Evolutionary conservation across 306 rosid species (phyloP).

Genomic region (Carpinus viminea): DNA sequence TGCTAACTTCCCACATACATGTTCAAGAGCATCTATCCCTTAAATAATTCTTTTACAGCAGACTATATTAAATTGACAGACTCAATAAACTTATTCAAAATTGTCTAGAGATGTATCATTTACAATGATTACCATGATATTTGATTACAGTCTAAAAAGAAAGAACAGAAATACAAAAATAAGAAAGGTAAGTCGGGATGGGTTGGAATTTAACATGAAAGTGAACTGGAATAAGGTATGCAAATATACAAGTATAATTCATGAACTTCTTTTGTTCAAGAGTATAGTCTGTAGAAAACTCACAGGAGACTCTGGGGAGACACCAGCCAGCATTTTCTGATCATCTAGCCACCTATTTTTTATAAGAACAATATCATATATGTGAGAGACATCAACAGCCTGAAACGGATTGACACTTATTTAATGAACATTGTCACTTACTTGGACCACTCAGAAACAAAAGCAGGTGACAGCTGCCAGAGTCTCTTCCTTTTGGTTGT

Average conservation of each 20-base stretch:
- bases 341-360: constrained; percentile 79
- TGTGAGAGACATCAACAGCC: background rate
- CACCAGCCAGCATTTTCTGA: constrained; percentile 82
- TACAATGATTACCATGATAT: background rate
- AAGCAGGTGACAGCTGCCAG: constrained; percentile 78
- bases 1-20: background rate
- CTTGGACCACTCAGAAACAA: constrained; percentile 68
- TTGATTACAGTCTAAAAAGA: background rate
- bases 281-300: constrained; percentile 28
- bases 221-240: background rate
- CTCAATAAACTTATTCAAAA: background rate
- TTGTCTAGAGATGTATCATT: background rate
- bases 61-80: background rate
- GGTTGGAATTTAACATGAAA: background rate
- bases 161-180: background rate
- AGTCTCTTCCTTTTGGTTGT: constrained; percentile 68
- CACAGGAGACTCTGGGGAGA: constrained; percentile 90
- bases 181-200: background rate
- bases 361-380: background rate
- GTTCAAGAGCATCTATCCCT: background rate
- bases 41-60: background rate
- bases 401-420: constrained; percentile 1
- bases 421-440: constrained; percentile 38
- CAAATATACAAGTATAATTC: background rate
- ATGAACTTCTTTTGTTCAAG: background rate